phyloP scores from a whole-genome alignment of 2,329 filamentous ascomycete species.

The Tolypocladium tundrense region DNA sequence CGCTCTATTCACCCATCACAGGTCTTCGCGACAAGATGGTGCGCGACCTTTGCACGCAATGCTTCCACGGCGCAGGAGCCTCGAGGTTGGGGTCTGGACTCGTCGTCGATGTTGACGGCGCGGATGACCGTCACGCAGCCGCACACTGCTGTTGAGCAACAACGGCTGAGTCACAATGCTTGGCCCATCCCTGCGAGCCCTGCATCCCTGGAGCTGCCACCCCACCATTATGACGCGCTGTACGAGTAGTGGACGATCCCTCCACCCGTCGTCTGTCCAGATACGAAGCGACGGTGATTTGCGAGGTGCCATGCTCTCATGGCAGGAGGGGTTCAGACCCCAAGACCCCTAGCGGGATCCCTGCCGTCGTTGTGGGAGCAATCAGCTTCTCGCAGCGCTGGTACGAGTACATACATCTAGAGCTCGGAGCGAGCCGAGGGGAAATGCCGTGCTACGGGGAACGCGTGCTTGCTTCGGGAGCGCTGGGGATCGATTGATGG shows the following conservation, averaged over 20 bases:
- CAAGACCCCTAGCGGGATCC: neutral
- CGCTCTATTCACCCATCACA: too few species aligned
- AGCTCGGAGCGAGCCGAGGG: neutral
- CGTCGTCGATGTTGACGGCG: neutral
- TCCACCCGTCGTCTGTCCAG: too few species aligned
- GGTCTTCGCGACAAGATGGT: too few species aligned
- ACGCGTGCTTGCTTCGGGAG: neutral
- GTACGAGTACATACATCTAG: neutral
- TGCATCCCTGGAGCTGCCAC: too few species aligned
- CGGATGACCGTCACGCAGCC: too few species aligned
- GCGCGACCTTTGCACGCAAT: neutral
- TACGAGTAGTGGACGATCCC: too few species aligned
- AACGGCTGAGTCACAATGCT: neutral
- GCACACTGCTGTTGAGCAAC: too few species aligned
- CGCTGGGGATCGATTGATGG: neutral
- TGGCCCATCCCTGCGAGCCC: neutral
- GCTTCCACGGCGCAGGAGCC: neutral
- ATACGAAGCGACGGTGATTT: too few species aligned
- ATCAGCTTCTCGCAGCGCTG: too few species aligned
- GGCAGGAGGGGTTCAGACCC: neutral
- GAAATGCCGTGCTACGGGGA: too few species aligned
- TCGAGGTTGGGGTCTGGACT: neutral
- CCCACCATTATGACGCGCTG: too few species aligned
- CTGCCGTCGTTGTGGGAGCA: neutral
- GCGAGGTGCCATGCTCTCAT: too few species aligned